Conservation (phyloP, 192 early-diverging fungal species). For the Podila verticillata region DNA sequence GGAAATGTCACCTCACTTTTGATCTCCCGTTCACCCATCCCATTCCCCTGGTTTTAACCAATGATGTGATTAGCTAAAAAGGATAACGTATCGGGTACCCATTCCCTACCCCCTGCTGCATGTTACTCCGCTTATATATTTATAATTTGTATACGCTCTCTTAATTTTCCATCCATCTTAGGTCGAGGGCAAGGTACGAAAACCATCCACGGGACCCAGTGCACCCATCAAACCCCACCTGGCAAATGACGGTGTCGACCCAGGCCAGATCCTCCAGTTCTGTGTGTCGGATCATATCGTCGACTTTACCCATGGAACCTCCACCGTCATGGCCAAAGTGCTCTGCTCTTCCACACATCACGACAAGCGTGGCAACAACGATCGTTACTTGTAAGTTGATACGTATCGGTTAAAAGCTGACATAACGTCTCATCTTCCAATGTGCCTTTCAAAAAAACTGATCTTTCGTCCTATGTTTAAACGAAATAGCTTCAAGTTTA, state of each 20-base stretch:
- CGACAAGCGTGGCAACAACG: constrained; percentile 49
- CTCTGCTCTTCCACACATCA: constrained; percentile 45
- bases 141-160: too few species aligned
- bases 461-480: neutral
- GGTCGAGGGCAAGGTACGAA: constrained; percentile 48
- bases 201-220: constrained; percentile 42
- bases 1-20: too few species aligned
- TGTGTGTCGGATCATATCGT: constrained; percentile 38
- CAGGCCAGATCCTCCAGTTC: constrained; percentile 43
- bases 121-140: too few species aligned
- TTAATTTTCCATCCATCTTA: neutral
- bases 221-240: constrained; percentile 32
- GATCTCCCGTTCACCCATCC: too few species aligned
- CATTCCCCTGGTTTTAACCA: too few species aligned
- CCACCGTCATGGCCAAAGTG: constrained; percentile 48
- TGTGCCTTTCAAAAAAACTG: neutral
- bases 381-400: constrained; percentile 44
- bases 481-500: constrained; percentile 40
- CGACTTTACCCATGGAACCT: constrained; percentile 41
- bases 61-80: too few species aligned
- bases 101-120: too few species aligned
- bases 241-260: constrained; percentile 28
- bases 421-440: too few species aligned
- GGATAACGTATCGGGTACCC: too few species aligned
- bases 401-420: neutral